These are phyloP conservation scores for Apiospora rasikravindrae DNA, from an alignment of 2,329 filamentous ascomycete genomes.

Conservation along the genomic window DNA sequence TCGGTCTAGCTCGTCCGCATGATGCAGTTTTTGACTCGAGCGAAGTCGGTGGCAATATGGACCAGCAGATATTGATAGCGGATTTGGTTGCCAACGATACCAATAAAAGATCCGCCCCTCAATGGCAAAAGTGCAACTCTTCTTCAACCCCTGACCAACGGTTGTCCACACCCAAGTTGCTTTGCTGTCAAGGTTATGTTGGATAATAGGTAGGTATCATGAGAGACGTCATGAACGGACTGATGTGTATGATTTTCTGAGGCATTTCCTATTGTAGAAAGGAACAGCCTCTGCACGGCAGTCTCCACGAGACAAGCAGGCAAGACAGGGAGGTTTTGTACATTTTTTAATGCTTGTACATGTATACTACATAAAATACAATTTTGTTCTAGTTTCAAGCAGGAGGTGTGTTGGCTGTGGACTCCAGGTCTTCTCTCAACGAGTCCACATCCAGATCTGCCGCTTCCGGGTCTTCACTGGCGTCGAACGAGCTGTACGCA, in stretches of 20 bases:
- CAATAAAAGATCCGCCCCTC: background rate
- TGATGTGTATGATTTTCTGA: too few relatives aligned
- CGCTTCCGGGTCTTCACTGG: slow-evolving; percentile 18
- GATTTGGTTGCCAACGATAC: background rate
- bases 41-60: background rate
- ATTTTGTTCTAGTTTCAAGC: background rate
- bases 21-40: background rate
- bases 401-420: slow-evolving; percentile 9
- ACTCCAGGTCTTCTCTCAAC: slow-evolving; percentile 20
- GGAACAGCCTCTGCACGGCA: background rate
- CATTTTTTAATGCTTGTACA: slow-evolving; percentile 14
- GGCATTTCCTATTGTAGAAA: background rate
- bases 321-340: background rate
- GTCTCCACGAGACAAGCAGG: background rate
- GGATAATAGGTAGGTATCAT: background rate
- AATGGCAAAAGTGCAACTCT: too few relatives aligned
- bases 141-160: background rate
- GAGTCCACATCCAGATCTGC: slow-evolving; percentile 20
- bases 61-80: background rate
- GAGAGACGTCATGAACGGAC: background rate
- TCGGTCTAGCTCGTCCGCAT: background rate
- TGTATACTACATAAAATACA: slow-evolving; percentile 19
- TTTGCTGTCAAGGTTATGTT: background rate
- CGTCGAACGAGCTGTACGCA: slow-evolving; percentile 30
- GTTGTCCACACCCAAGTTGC: background rate